Percentiles rank a stretch among this genome's conserved stretches.
Evolutionary conservation across 176 grass and related monocot genomes (phyloP).

Genomic region (barley (Hordeum vulgare)): MorexV3_pseudomolecules_assembly NC_058521.1:426050992-426051491

Average conservation of each 20-base stretch:
- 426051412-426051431: slow-evolving; percentile 37
- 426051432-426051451: slow-evolving; percentile 52
- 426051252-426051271: slow-evolving; percentile 83
- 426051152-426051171: too few species aligned
- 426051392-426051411: slow-evolving; percentile 65
- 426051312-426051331: slow-evolving; percentile 73
- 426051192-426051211: too few species aligned
- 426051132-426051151: too few species aligned
- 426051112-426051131: too few species aligned
- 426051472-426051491: slow-evolving; percentile 52
- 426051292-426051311: slow-evolving; percentile 82
- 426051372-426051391: slow-evolving; percentile 60
- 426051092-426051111: too few species aligned
- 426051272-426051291: slow-evolving; percentile 83
- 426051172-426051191: not conserved
- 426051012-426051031: too few species aligned
- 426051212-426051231: slow-evolving; percentile 56
- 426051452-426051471: slow-evolving; percentile 74
- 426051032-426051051: too few species aligned
- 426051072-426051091: too few species aligned
- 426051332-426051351: slow-evolving; percentile 55
- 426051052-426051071: too few species aligned
- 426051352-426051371: slow-evolving; percentile 66
- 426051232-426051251: slow-evolving; percentile 76
- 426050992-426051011: too few species aligned